Conservation (phyloP, 2,329 filamentous ascomycete species). For the Apiospora rasikravindrae region DNA sequence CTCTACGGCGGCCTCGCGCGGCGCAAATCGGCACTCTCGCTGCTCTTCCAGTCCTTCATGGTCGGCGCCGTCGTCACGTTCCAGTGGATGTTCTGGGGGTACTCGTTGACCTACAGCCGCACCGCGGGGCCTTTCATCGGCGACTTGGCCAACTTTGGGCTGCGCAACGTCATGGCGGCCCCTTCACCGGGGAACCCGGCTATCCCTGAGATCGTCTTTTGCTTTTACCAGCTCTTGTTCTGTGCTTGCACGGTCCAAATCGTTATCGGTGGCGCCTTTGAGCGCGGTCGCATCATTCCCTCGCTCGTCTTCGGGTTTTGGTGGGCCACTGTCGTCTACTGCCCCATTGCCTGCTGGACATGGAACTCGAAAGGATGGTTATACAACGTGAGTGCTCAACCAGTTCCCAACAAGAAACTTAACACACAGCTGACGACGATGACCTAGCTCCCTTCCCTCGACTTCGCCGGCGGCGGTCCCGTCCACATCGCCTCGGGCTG, state of each 20-base stretch:
- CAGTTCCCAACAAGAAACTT: too few species aligned
- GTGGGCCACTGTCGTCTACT: constrained; percentile 69
- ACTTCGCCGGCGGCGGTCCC: constrained; percentile 67
- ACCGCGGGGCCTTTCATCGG: constrained; percentile 43
- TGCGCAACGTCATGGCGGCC: constrained; percentile 43
- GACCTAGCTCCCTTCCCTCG: constrained; percentile 34
- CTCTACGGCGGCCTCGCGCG: constrained; percentile 46
- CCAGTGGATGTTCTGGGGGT: constrained; percentile 54
- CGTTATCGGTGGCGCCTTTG: constrained; percentile 45
- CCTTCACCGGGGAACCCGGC: constrained; percentile 44
- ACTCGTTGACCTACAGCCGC: constrained; percentile 47
- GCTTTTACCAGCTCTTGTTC: constrained; percentile 44
- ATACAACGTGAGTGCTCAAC: constrained; percentile 54
- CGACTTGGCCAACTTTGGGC: constrained; percentile 42
- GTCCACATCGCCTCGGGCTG: constrained; percentile 69
- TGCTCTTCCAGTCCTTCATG: constrained; percentile 54
- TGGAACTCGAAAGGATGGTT: constrained; percentile 73
- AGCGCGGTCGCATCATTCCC: constrained; percentile 42
- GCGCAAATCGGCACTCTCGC: constrained; percentile 46
- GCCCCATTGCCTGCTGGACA: constrained; percentile 21
- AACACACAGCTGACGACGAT: background rate
- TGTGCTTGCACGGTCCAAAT: constrained; percentile 47
- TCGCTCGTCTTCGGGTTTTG: constrained; percentile 68
- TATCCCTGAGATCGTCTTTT: constrained; percentile 45
- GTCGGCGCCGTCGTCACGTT: constrained; percentile 51